phyloP scores from a whole-genome alignment of 108 stramenopile genomes.

The Cyclotella distinguenda region DNA sequence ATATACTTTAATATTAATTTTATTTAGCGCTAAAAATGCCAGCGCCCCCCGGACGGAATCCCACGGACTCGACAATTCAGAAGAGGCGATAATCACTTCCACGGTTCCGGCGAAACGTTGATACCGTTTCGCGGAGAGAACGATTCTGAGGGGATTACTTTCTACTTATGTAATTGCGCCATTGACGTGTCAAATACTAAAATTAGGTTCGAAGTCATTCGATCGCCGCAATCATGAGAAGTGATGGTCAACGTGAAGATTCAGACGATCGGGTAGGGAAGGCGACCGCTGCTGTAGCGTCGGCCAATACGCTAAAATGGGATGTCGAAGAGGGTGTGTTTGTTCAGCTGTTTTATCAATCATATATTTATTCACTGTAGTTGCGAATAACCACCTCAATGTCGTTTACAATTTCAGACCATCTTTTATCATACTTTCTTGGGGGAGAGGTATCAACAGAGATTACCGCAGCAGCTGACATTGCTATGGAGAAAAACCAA shows the following conservation, averaged over 20 bases:
- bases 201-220: too few species aligned
- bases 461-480: conserved; percentile 2
- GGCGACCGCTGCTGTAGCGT: conserved; percentile 38
- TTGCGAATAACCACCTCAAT: neutral
- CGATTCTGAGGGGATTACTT: too few species aligned
- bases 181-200: too few species aligned
- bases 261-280: conserved; percentile 4
- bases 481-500: neutral
- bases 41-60: too few species aligned
- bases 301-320: conserved; percentile 26
- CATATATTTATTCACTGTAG: neutral
- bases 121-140: too few species aligned
- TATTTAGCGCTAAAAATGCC: too few species aligned
- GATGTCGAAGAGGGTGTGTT: conserved; percentile 38
- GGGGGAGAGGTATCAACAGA: conserved; percentile 37
- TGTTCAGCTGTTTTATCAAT: neutral
- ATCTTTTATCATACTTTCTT: conserved; percentile 75
- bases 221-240: neutral
- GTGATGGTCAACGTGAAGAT: neutral
- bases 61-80: too few species aligned
- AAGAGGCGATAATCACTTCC: too few species aligned
- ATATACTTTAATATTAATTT: too few species aligned
- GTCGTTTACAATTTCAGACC: conserved; percentile 37
- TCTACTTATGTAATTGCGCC: too few species aligned
- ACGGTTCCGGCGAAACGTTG: too few species aligned